Conservation (phyloP, 2,329 filamentous ascomycete genomes). For the Sporothrix phasma region DNA sequence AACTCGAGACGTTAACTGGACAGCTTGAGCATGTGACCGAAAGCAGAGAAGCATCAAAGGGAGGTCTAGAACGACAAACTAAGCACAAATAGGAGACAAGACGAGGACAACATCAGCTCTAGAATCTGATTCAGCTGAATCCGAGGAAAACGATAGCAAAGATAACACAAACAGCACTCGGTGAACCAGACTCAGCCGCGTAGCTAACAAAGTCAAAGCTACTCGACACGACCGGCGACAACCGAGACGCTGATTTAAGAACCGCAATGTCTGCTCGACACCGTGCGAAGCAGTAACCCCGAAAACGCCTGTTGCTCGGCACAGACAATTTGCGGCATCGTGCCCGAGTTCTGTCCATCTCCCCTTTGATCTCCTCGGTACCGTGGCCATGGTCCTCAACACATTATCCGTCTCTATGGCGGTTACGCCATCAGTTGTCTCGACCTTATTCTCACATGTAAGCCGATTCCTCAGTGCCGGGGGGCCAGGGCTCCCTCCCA, state of each 20-base stretch:
- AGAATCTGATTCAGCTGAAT: too few relatives aligned
- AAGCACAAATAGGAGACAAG: neutral
- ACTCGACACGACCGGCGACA: neutral
- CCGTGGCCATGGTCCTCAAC: conserved; percentile 40
- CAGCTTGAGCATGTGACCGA: neutral
- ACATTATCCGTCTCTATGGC: conserved; percentile 74
- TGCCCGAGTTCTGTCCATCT: neutral
- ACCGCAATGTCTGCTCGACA: neutral
- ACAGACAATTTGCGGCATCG: neutral
- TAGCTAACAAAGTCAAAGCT: neutral
- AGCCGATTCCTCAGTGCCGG: conserved; percentile 24
- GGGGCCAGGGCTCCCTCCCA: too few relatives aligned
- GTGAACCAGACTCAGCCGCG: neutral
- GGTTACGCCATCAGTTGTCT: conserved; percentile 77
- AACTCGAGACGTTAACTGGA: too few relatives aligned
- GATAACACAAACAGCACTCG: neutral
- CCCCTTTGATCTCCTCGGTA: neutral
- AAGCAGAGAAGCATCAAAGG: neutral
- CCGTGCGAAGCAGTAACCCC: neutral
- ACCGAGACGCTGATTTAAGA: neutral
- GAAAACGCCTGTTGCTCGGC: neutral
- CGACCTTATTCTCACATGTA: conserved; percentile 81
- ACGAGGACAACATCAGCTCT: neutral
- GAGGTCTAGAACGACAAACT: neutral
- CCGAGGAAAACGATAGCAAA: neutral